phyloP scores from a whole-genome alignment of 108 stramenopile genomes.

The Cyclotella kingstonii region DNA sequence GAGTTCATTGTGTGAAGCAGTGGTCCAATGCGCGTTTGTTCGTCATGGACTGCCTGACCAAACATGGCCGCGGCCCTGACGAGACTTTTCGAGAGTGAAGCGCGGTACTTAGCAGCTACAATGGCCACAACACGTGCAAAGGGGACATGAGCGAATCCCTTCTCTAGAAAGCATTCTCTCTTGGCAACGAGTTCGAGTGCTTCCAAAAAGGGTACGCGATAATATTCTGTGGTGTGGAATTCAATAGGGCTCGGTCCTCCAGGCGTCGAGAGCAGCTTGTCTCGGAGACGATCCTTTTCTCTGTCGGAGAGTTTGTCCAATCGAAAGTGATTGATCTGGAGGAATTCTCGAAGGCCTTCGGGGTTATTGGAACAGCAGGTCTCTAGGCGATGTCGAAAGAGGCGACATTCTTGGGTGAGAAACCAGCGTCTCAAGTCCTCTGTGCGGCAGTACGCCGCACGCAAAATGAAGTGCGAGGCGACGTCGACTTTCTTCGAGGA shows the following conservation, averaged over 20 bases:
- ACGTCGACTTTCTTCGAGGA: constrained; percentile 60
- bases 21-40: constrained; percentile 66
- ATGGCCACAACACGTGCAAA: constrained; percentile 74
- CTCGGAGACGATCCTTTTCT: constrained; percentile 49
- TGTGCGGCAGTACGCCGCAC: constrained; percentile 91
- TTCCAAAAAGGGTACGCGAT: constrained; percentile 90
- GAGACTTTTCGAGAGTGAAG: constrained; percentile 65
- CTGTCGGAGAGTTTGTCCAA: constrained; percentile 56
- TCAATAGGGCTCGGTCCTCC: constrained; percentile 39
- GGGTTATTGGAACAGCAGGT: constrained; percentile 9
- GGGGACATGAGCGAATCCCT: constrained; percentile 91
- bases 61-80: constrained; percentile 53
- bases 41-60: constrained; percentile 37
- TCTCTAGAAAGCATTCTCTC: constrained; percentile 79
- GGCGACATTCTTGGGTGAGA: constrained; percentile 74
- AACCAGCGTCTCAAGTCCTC: constrained; percentile 92
- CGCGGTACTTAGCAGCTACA: constrained; percentile 76
- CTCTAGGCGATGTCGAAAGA: constrained; percentile 89
- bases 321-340: constrained; percentile 53
- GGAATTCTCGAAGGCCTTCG: constrained; percentile 61
- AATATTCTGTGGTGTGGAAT: constrained; percentile 60
- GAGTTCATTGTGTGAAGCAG: constrained; percentile 79
- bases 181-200: constrained; percentile 82
- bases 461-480: constrained; percentile 95
- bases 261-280: constrained; percentile 34